Evolutionary conservation across 768 basidiomycete species (phyloP), one percentile per base, ranked within the genome.

Genomic region (Dacryopinax spathularia): DNA sequence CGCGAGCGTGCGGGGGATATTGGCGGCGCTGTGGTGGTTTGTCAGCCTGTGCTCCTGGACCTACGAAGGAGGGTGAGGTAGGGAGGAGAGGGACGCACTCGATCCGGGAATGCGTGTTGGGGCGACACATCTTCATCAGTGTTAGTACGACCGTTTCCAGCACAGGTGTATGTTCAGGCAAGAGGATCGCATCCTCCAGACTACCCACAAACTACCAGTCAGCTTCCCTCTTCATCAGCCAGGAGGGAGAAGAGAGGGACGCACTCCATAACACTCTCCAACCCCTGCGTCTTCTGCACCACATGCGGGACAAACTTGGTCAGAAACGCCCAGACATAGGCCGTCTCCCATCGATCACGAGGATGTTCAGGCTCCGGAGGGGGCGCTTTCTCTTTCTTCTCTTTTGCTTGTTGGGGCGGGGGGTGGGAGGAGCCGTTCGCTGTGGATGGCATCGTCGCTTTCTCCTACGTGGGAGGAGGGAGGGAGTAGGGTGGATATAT

Each of bases 301-400:
- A 91, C 77, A 73, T 81, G 77, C 25, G 88, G 89, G 77, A 22
- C 25, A 20, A 89, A 92, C 74, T 82, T 88, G 77, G 82, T 84
- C 67, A 92, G 84, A 77, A 92, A 92, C 33, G 85, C 82, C 73
- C 89, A 92, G 35, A 92, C 82, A 74, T 90, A 91, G 67, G 89
- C 75, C 4, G 86, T 83, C 76, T 92, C 90, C 90, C 90, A 92
- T 74, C 87, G 86, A 76, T 87, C 86, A 62, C 79, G 78, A 31
- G 90, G 90, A 77, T 89, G 88, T 27, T 73, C 80, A 29, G 87
- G 88, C 70, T 77, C 79, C 20, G 87, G 77, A 15, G 81, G 66
- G 62, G 35, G 39, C 36, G 64, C 33, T 18, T 66, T 66, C 56
- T 60, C 33, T 16, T 34, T 64, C 22, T 44, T 34, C 20, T 65